Evolutionary conservation across 108 stramenopile genomes (phyloP), one percentile per base, ranked within the genome.

Genomic region (Pseudonitzschia pungens): DNA sequence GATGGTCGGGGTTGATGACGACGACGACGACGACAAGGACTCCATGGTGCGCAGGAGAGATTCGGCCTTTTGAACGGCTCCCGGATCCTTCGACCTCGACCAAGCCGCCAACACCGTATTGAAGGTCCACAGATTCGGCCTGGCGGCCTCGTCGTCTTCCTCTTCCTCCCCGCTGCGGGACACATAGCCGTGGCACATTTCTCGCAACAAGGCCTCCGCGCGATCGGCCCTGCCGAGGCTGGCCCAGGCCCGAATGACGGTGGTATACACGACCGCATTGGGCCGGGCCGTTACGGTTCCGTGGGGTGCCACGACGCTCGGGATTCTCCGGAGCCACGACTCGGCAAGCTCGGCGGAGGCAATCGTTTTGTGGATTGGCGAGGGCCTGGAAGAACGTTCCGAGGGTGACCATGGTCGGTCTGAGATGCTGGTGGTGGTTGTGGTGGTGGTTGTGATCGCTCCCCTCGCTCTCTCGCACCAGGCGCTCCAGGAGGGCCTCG

Each of bases 81-180:
- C 28, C 15, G 58, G 68, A n/a, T 72, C 26, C 0, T 21, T 64
- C 2, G 58, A 44, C 45, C 68, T 67, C 24, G 82, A 79, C 65
- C 73, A 79, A 0, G 82, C 74, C 40, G 69, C 60, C 53, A 79
- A 29, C 21, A 79, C 70, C 0, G 78, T 64, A 33, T 79, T 79
- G 73, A 79, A 79, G 53, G 73, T 68, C 29, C 68, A 55, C 11
- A 77, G 44, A 27, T 70, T 77, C 27, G 78, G 78, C 24, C 57
- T 42, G 26, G 73, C 63, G 8, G 73, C 63, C 7, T 55, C 31
- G 12, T 45, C 9, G 29, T 72, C 72, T 11, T 48, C 71, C 21
- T 51, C n/a, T 3, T n/a, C 50, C 16, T n/a, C n/a, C 10, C 10
- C 54, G 26, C 22, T 24, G 29, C 68, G 43, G 33, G 64, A 22